A percentile compares a stretch with the other conserved stretches of the same genome.
Conservation (phyloP, 768 basidiomycete species). For the Lactarius indigo region DNA sequence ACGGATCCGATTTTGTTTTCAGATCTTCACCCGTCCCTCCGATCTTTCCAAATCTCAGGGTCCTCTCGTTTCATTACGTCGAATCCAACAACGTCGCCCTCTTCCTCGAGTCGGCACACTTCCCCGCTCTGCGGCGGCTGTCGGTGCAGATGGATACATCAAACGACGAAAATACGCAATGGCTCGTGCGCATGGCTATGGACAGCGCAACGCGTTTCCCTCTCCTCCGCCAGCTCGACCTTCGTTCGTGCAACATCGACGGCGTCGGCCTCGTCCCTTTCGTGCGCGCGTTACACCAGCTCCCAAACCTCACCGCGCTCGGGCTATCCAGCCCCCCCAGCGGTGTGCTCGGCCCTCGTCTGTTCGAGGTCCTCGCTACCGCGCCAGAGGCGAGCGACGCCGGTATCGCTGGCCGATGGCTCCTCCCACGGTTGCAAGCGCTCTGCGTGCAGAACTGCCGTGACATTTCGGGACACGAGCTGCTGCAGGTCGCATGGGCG, state of each 20-base stretch:
- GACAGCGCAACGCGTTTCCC: conserved; percentile 26
- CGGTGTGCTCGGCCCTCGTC: conserved; percentile 28
- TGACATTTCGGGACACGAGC: conserved; percentile 33
- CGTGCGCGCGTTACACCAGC: conserved; percentile 31
- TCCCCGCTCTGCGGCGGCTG: conserved; percentile 29
- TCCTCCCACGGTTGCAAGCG: conserved; percentile 31
- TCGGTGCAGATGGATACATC: conserved; percentile 30
- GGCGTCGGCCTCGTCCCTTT: conserved; percentile 33
- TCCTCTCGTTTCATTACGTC: conserved; percentile 28
- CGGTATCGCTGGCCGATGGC: conserved; percentile 25
- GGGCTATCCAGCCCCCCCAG: conserved; percentile 30
- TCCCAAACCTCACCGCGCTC: conserved; percentile 32
- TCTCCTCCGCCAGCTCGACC: conserved; percentile 30
- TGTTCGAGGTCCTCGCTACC: conserved; percentile 32
- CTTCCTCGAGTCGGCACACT: conserved; percentile 31
- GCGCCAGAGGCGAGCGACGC: conserved; percentile 20
- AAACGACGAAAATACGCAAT: conserved; percentile 31
- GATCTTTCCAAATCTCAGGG: conserved; percentile 26
- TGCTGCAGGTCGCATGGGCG: conserved; percentile 29
- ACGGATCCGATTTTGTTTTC: conserved; percentile 30
- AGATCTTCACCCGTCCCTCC: conserved; percentile 22
- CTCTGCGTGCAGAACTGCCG: conserved; percentile 31
- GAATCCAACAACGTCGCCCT: conserved; percentile 31
- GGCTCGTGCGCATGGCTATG: conserved; percentile 30
- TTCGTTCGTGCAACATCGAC: conserved; percentile 32